Evolutionary conservation across 805 yeast species (phyloP).

Genomic region (Wickerhamiella shivajii): DNA sequence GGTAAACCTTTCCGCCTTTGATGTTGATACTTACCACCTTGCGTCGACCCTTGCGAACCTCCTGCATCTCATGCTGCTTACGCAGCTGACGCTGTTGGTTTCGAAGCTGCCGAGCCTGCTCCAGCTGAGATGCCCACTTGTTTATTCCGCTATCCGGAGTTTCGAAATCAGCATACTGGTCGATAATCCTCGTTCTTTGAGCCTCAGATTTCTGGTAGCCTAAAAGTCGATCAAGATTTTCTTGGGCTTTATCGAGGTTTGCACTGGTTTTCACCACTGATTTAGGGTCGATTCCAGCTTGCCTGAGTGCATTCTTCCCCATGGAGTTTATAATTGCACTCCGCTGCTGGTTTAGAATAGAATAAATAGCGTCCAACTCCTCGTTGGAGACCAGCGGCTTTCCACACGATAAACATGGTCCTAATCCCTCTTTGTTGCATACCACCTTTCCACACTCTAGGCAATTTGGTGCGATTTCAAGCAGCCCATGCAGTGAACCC

Average conservation of each 20-base stretch:
- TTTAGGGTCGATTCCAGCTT: slow-evolving; percentile 24
- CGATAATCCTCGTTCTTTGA: slow-evolving; percentile 83
- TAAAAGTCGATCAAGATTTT: slow-evolving; percentile 55
- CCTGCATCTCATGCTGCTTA: slow-evolving; percentile 40
- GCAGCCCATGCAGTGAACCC: slow-evolving; percentile 77
- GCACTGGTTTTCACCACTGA: slow-evolving; percentile 18
- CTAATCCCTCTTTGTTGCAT: slow-evolving; percentile 78
- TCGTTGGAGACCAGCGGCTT: slow-evolving; percentile 42
- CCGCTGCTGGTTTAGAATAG: slow-evolving; percentile 46
- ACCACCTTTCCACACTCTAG: slow-evolving; percentile 87
- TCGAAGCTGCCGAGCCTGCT: slow-evolving; percentile 75
- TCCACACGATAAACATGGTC: slow-evolving; percentile 80
- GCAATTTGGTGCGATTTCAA: slow-evolving; percentile 87
- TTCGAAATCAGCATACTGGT: slow-evolving; percentile 81
- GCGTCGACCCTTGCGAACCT: slow-evolving; percentile 50
- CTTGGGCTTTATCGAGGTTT: slow-evolving; percentile 48
- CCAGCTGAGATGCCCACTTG: slow-evolving; percentile 72
- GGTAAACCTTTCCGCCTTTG: slow-evolving; percentile 61
- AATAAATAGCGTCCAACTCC: slow-evolving; percentile 42
- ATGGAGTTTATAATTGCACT: slow-evolving; percentile 25
- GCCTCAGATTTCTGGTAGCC: slow-evolving; percentile 76
- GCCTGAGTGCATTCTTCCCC: slow-evolving; percentile 26
- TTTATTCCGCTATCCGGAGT: slow-evolving; percentile 39
- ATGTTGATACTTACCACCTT: slow-evolving; percentile 66
- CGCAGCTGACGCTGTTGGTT: slow-evolving; percentile 67